phyloP scores from a whole-genome alignment of 2,329 filamentous ascomycete species.

The Diplodia sapinea region DNA sequence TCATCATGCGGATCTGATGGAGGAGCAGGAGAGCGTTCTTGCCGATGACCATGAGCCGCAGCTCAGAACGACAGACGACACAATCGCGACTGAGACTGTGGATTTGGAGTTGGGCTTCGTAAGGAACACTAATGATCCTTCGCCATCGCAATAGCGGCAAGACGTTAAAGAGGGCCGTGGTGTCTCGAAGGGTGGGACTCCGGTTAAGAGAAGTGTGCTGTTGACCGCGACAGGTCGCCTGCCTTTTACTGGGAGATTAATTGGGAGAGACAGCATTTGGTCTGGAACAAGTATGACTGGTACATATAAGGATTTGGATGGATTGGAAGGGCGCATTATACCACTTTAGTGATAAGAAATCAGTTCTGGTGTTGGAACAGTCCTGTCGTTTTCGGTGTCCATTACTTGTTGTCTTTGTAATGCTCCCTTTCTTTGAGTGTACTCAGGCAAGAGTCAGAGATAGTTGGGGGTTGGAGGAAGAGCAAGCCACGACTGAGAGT shows the following conservation, averaged over 20 bases:
- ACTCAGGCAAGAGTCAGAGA: too few species aligned
- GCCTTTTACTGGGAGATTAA: neutral
- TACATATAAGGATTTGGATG: neutral
- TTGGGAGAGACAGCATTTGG: neutral
- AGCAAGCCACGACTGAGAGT: too few species aligned
- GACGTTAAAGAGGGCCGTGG: neutral
- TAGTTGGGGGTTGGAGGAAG: too few species aligned
- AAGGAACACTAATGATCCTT: neutral
- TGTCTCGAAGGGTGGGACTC: neutral
- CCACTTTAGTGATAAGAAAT: neutral
- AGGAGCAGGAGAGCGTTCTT: neutral
- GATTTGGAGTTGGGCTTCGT: neutral
- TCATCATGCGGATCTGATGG: neutral
- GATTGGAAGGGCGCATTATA: neutral
- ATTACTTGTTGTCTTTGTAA: neutral
- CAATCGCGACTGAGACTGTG: neutral
- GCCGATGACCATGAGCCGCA: constrained; percentile 5
- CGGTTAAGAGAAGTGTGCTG: neutral
- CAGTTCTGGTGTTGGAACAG: too few species aligned
- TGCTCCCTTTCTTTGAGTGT: too few species aligned
- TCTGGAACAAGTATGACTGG: neutral
- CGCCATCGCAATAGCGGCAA: neutral
- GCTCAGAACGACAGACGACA: neutral
- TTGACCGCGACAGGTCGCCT: neutral
- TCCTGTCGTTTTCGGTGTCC: too few species aligned